phyloP scores from a whole-genome alignment of 768 basidiomycete species.

The Fomitopsis serialis region DNA sequence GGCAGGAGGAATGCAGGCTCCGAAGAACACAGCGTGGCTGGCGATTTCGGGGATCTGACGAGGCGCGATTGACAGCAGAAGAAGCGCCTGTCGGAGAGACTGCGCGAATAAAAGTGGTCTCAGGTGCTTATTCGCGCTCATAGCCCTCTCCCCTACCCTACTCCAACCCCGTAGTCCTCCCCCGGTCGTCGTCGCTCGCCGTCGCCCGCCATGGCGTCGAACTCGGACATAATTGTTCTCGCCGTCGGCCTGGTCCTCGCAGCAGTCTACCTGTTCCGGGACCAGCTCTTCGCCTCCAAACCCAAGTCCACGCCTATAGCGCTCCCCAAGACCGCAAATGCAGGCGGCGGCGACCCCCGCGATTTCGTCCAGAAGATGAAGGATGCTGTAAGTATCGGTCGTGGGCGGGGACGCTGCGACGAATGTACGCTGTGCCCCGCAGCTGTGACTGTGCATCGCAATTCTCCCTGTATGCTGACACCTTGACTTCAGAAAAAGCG shows the following conservation, averaged over 20 bases:
- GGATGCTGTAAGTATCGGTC: conserved; percentile 60
- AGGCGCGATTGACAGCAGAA: neutral
- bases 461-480: neutral
- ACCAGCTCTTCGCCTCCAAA: conserved; percentile 70
- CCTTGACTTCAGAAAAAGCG: conserved; percentile 75
- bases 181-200: conserved; percentile 3
- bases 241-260: conserved; percentile 71
- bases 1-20: neutral
- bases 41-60: neutral
- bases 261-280: conserved; percentile 77
- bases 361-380: conserved; percentile 96
- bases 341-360: conserved; percentile 82
- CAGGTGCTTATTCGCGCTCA: neutral
- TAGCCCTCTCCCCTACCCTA: conserved; percentile 5
- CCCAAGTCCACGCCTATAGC: conserved; percentile 48
- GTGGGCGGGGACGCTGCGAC: too few species aligned
- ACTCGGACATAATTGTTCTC: conserved; percentile 71
- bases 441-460: neutral
- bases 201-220: conserved; percentile 48
- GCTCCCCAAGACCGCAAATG: conserved; percentile 31
- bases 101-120: neutral
- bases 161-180: conserved; percentile 5
- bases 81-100: neutral
- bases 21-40: neutral
- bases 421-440: too few species aligned